A percentile compares a stretch with the other conserved stretches of the same genome.
Evolutionary conservation across 306 rosid species (phyloP).

Genomic region (Dryas drummondii): DNA sequence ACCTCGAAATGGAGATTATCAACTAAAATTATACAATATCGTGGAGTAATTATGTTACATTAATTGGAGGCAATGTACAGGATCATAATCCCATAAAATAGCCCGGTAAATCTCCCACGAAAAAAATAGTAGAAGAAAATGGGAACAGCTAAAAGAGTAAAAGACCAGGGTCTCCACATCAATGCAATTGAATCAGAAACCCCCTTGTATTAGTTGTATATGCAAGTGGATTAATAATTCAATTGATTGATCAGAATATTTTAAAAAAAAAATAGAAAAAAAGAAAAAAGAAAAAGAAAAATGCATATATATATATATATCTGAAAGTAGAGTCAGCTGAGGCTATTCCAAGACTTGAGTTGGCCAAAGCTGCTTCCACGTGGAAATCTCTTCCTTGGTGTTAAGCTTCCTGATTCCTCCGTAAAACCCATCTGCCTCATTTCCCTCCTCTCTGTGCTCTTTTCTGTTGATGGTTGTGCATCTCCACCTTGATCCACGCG

Average conservation of each 20-base stretch:
- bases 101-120: slow-evolving; percentile 27
- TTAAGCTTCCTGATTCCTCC: slow-evolving; percentile 85
- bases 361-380: slow-evolving; percentile 86
- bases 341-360: slow-evolving; percentile 61
- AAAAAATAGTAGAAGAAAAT: slow-evolving; percentile 17
- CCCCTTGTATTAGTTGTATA: neutral
- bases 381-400: slow-evolving; percentile 46
- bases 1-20: slow-evolving; percentile 10
- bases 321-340: too few relatives aligned
- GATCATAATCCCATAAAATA: slow-evolving; percentile 35
- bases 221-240: neutral
- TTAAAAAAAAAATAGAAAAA: neutral
- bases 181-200: slow-evolving; percentile 28
- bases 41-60: slow-evolving; percentile 37
- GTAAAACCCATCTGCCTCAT: slow-evolving; percentile 82
- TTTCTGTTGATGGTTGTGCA: slow-evolving; percentile 51
- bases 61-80: slow-evolving; percentile 45
- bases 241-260: neutral
- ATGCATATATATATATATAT: neutral
- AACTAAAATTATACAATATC: slow-evolving; percentile 37
- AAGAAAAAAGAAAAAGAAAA: neutral
- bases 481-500: slow-evolving; percentile 80
- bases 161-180: slow-evolving; percentile 26
- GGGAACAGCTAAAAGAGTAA: slow-evolving; percentile 14
- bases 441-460: slow-evolving; percentile 82